Base-by-base conservation (phyloP, 495 filamentous ascomycete genomes). In the Xylaria acuta region DNA sequence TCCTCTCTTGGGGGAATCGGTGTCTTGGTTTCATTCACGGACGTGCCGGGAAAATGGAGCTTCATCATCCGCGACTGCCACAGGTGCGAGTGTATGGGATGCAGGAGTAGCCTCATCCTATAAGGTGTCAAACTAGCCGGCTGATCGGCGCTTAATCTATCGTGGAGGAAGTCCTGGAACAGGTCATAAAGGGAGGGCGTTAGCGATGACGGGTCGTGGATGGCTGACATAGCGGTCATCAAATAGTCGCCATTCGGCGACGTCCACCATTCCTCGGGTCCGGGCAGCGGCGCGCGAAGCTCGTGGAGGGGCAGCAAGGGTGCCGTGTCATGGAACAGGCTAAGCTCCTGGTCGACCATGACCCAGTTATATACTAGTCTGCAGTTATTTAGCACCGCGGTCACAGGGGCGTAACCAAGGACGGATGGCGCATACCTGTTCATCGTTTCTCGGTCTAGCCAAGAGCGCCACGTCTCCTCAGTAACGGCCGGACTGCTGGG, bases 341-440 rank as follows among this genome's bases (percentile, higher is more conserved):
- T 86, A 32, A 91, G 82, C 72, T 92, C 90, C 75, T 90, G 88
- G 75, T 92, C 90, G 16, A 90, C 84, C 86, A 90, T 88, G 32
- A 89, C 86, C 83, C 89, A 91, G 47, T 88, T 90, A 76, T 92
- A 90, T 1, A 88, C 86, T 30, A 91, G 77, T 72, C 88, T 90
- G 69, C 64, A 43, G 60, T 49, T n/a, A 67, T 38, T 60, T 22
- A 60, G 58, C 20, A 38, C 4, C 5, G 34, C 34, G 20, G 7
- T 22, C 32, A 60, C 34, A 12, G 20, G 16, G 34, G 58, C 20
- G 32, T 60, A 62, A 71, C 11, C 43, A 3, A 41, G 32, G 43
- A 43, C 40, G 27, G 14, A 63, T 30, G 67, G 36, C 49, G 75
- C 82, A 78, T 80, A 89, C 85, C 89, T 84, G 75, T 88, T 89